Conservation (phyloP, 1,284 basidiomycete species). For the Microbotryomycetes sp. region DNA sequence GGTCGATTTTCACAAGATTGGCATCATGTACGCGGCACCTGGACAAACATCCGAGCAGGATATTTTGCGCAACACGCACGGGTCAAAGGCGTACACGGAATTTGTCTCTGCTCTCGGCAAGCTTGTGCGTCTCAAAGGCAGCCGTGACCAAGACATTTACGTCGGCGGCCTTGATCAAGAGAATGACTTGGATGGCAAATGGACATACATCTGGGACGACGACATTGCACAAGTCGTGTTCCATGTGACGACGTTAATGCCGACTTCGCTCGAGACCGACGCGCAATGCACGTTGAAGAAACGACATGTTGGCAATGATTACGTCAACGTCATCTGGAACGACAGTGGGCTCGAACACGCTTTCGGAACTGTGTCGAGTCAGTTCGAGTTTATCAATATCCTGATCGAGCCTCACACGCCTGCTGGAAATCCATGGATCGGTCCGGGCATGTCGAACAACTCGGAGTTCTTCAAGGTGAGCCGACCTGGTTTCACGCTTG, state of each 20-base stretch:
- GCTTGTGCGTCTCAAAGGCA: constrained; percentile 82
- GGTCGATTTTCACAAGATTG: constrained; percentile 96
- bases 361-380: constrained; percentile 84
- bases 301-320: constrained; percentile 89
- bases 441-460: constrained; percentile 53
- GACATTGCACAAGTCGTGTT: constrained; percentile 93
- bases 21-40: constrained; percentile 90
- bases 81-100: constrained; percentile 87
- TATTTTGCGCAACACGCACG: constrained; percentile 83
- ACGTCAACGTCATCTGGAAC: constrained; percentile 94
- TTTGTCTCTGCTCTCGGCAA: constrained; percentile 86
- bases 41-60: constrained; percentile 79
- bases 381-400: constrained; percentile 97
- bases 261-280: constrained; percentile 58
- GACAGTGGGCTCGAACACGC: constrained; percentile 75
- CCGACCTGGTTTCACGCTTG: neutral
- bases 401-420: constrained; percentile 89
- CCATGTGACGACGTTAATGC: constrained; percentile 97
- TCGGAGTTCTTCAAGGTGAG: constrained; percentile 58
- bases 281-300: constrained; percentile 75
- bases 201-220: constrained; percentile 98
- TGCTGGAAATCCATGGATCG: constrained; percentile 38
- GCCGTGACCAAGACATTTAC: constrained; percentile 73
- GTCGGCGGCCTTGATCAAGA: constrained; percentile 84
- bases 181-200: constrained; percentile 73